Conservation (phyloP, 2,329 filamentous ascomycete species). For the Geoglossum cookeanum region DNA sequence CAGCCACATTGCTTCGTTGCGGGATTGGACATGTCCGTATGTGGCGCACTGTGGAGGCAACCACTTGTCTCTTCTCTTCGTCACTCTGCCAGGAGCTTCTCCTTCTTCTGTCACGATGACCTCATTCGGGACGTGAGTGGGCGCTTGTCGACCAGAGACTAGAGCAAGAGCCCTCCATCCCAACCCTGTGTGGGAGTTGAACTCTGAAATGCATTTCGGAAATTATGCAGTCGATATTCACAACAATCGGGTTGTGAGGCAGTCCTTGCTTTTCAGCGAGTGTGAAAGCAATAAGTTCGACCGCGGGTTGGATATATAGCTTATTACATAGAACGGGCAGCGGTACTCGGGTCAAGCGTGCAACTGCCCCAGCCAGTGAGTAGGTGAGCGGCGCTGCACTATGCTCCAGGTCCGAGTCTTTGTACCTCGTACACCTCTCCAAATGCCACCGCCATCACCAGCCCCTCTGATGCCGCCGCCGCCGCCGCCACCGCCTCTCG, state of each 20-base stretch:
- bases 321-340: no score
- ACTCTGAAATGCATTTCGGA: neutral
- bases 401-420: no score
- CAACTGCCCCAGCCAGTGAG: neutral
- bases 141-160: neutral
- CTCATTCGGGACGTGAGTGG: neutral
- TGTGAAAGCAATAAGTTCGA: no score
- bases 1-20: no score
- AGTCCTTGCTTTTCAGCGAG: neutral
- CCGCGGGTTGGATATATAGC: no score
- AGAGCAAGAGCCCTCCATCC: neutral
- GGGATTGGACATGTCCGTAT: no score
- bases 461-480: slow-evolving; percentile 17
- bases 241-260: neutral
- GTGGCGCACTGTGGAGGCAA: no score
- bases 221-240: neutral
- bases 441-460: slow-evolving; percentile 1
- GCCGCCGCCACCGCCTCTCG: slow-evolving; percentile 17
- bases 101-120: neutral
- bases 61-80: neutral
- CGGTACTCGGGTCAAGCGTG: no score
- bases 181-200: neutral
- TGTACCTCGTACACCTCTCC: neutral
- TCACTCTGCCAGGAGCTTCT: neutral
- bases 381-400: no score